Evolutionary conservation across 495 filamentous ascomycete species (phyloP), one percentile per base, ranked within the genome.

Genomic region (Oidiodendron maius): DNA sequence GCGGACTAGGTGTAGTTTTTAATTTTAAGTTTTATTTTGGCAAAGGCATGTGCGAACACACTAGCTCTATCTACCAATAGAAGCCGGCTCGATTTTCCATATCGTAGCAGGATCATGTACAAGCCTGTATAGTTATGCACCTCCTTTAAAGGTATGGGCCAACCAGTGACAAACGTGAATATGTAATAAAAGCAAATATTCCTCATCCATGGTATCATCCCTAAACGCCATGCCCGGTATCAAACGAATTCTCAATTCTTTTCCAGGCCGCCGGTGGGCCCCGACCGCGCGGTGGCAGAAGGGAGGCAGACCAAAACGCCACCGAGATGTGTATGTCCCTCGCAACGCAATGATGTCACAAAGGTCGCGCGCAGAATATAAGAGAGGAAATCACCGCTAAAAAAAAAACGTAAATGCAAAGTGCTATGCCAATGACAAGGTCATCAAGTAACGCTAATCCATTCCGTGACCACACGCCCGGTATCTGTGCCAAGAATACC

Each of bases 201-300:
- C 45, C 36, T 41, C 44, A 26, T 40, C 50, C 50, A 43, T 58
- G 55, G 55, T 58, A 58, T 58, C 55, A 53, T 58, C 55, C 55
- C 41, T 53, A 57, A 57, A 53, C 50, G 50, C 55, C 55, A 2
- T 15, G 25, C 55, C 40, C 34, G 46, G 46, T 53, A 46, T 47
- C 42, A 45, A 47, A 46, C 21, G 11, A 42, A 34, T 50, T 34
- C 25, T 39, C 20, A 35, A n/a, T 48, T 48, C 30, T 57, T 58
- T 58, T 47, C 51, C 49, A 21, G 44, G 45, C 45, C 55, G 40
- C 42, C 34, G 16, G 16, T 26, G 16, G 32, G n/a, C 28, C 44
- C 9, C 1, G 39, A 18, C 11, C 38, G 17, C 37, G 11, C 44
- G 17, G 34, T 38, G 15, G 17, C 15, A 20, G 24, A 21, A 43